These are phyloP conservation scores for Boletellus emodensis DNA, from an alignment of 768 basidiomycete genomes.

Conservation along the genomic window DNA sequence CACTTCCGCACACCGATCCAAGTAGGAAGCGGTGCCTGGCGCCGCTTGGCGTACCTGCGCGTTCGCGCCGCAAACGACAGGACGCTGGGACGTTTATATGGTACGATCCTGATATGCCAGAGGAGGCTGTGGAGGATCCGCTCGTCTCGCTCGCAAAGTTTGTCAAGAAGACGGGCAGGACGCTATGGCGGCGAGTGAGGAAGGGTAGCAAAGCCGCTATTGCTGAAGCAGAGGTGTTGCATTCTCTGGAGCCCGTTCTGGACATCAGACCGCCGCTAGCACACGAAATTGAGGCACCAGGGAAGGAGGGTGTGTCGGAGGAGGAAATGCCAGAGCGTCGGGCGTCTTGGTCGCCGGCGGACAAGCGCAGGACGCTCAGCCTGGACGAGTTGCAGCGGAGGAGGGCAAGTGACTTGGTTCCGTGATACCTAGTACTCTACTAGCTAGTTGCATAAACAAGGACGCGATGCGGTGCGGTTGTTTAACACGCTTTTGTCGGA, in stretches of 20 bases:
- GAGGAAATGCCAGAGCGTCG: conserved; percentile 13
- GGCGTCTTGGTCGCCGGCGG: conserved; percentile 25
- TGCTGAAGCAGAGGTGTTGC: conserved; percentile 8
- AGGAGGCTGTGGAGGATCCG: conserved; percentile 42
- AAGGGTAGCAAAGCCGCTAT: conserved; percentile 27
- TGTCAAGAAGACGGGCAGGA: conserved; percentile 41
- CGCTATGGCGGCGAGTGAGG: conserved; percentile 46
- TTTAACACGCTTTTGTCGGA: neutral
- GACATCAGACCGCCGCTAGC: conserved; percentile 19
- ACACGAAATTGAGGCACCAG: neutral
- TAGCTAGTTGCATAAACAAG: neutral
- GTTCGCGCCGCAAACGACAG: conserved; percentile 27
- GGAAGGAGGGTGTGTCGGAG: neutral
- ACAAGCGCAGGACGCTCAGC: conserved; percentile 20
- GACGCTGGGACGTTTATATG: conserved; percentile 18
- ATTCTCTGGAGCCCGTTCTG: conserved; percentile 6
- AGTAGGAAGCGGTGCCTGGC: conserved; percentile 44
- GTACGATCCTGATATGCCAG: conserved; percentile 22
- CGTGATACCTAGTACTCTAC: too few relatives aligned
- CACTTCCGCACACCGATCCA: conserved; percentile 50
- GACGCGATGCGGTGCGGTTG: neutral
- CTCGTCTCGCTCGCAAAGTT: conserved; percentile 47
- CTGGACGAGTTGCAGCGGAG: conserved; percentile 12
- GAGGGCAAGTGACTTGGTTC: conserved; percentile 21
- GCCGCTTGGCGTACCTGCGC: conserved; percentile 54